These are phyloP conservation scores for Pichia rugopelliculosa DNA, from an alignment of 805 yeast species.

Conservation along the genomic window DNA sequence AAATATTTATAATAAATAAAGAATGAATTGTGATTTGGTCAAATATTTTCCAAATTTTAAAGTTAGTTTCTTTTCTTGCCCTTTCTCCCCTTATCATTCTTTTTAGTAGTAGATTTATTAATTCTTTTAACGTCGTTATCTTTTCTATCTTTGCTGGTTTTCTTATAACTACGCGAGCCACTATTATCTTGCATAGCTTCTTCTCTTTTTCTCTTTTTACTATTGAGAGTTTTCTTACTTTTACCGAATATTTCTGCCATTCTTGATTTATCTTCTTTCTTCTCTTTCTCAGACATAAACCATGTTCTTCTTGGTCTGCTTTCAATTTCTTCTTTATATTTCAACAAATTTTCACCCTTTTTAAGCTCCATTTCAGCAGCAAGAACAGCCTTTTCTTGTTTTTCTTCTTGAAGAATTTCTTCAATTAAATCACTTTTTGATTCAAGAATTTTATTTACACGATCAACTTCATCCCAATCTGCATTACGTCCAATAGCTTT, in stretches of 20 bases:
- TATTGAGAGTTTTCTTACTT: constrained; percentile 47
- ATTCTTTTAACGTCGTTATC: constrained; percentile 37
- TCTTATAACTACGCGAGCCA: constrained; percentile 57
- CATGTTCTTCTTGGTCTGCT: constrained; percentile 94
- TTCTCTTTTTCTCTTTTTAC: constrained; percentile 60
- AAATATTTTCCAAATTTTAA: no score
- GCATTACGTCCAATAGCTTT: constrained; percentile 83
- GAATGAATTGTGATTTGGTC: no score
- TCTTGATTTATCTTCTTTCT: constrained; percentile 34
- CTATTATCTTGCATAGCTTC: constrained; percentile 53
- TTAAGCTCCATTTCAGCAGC: constrained; percentile 86
- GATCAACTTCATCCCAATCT: constrained; percentile 83
- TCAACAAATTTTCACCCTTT: constrained; percentile 78
- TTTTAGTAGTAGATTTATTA: constrained; percentile 25
- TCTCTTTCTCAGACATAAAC: constrained; percentile 67
- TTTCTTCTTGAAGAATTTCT: constrained; percentile 82
- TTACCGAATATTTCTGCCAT: constrained; percentile 28
- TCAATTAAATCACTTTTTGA: constrained; percentile 53
- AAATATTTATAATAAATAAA: no score
- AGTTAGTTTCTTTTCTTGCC: constrained; percentile 15
- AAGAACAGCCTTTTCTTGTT: constrained; percentile 76
- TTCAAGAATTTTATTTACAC: constrained; percentile 52
- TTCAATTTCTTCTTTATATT: constrained; percentile 72
- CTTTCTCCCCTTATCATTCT: constrained; percentile 22
- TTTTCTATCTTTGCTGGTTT: constrained; percentile 68